Conservation (phyloP, 2,329 filamentous ascomycete genomes). For the Botrytis aclada region DNA sequence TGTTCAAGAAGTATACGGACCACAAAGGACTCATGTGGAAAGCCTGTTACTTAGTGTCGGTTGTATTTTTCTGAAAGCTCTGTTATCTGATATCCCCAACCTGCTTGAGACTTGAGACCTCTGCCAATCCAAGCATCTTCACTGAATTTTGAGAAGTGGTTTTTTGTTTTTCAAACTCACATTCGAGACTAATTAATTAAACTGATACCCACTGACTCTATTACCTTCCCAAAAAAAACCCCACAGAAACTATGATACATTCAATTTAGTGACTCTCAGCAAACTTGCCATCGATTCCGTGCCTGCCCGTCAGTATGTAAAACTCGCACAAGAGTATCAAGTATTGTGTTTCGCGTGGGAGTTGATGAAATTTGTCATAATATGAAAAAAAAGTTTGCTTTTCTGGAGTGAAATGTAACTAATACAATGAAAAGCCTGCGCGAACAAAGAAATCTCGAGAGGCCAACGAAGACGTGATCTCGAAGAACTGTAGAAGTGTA, state of each 20-base stretch:
- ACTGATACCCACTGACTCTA: neutral
- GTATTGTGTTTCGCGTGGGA: neutral
- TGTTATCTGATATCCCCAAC: neutral
- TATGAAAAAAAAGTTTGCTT: neutral
- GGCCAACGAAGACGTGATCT: neutral
- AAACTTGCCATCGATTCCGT: constrained; percentile 10
- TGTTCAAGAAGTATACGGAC: neutral
- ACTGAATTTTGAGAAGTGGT: neutral
- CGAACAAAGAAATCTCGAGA: neutral
- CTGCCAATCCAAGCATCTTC: too few relatives aligned
- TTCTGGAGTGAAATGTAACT: constrained; percentile 11
- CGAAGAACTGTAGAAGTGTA: constrained; percentile 10
- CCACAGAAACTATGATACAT: constrained; percentile 11
- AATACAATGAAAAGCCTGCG: constrained; percentile 8
- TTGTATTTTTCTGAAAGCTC: neutral
- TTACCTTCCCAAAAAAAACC: neutral
- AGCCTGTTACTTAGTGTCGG: neutral
- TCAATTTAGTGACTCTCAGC: constrained; percentile 1
- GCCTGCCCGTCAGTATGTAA: neutral
- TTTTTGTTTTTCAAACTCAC: neutral
- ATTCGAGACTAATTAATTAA: constrained; percentile 11
- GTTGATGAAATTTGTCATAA: neutral
- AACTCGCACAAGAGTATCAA: constrained; percentile 11
- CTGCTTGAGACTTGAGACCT: neutral
- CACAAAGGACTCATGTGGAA: neutral